These are phyloP conservation scores for Trichodelitschia bisporula DNA, from an alignment of 495 filamentous ascomycete genomes.

Conservation along the genomic window DNA sequence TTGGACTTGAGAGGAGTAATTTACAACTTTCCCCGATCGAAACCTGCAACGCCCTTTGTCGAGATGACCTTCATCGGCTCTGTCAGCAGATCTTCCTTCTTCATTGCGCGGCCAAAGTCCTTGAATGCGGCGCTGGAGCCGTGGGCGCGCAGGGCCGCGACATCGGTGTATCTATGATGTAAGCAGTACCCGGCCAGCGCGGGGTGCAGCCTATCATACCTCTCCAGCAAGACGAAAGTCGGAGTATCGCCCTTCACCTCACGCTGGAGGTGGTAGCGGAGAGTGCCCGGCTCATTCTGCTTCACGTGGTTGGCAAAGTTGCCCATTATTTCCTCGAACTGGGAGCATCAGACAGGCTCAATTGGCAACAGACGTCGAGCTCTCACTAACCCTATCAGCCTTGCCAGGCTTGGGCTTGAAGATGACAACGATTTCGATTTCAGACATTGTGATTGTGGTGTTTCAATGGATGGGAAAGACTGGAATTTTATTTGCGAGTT, in stretches of 20 bases:
- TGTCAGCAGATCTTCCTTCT: slow-evolving; percentile 4
- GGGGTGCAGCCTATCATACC: slow-evolving; percentile 1
- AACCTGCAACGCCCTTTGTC: slow-evolving; percentile 5
- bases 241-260: slow-evolving; percentile 3
- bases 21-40: no score
- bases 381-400: no score
- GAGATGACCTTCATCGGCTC: slow-evolving; percentile 5
- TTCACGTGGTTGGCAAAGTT: slow-evolving; percentile 3
- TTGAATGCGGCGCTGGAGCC: slow-evolving; percentile 4
- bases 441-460: no score
- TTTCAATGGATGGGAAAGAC: no score
- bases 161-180: slow-evolving; percentile 5
- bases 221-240: slow-evolving; percentile 6
- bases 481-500: no score
- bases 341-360: no score
- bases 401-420: no score
- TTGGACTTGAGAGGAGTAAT: slow-evolving; percentile 12
- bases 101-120: slow-evolving; percentile 3
- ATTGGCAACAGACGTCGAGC: no score
- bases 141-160: slow-evolving; percentile 1
- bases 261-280: slow-evolving; percentile 6
- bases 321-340: no score
- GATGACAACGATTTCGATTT: no score
- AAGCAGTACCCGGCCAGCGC: background rate
- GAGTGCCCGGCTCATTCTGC: slow-evolving; percentile 5